Evolutionary conservation across 345 rosid species (phyloP), one percentile per base, ranked within the genome.

Genomic region (Euclidium syriacum): DNA sequence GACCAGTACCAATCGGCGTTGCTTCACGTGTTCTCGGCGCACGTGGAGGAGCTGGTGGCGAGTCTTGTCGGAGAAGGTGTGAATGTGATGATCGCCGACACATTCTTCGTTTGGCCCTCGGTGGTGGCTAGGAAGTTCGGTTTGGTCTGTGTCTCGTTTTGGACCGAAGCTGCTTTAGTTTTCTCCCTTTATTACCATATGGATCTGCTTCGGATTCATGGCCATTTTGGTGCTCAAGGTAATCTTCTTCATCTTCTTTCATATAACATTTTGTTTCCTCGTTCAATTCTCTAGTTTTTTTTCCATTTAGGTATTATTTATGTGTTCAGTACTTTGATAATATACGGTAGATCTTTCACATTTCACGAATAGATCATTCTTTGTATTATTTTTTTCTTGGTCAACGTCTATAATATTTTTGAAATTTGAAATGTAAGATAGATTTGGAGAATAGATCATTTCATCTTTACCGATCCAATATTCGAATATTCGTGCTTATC

Each of bases 111-210:
- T 0, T 85, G 95, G 95, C 80, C 94, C 11, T 82, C 90, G 1
- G 57, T 69, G 75, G 70, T 87, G 23, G 88, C 95, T 0, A 74
- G 56, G 54, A 91, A 85, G 67, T 79, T 77, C 17, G 77, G 84
- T 4, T 77, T 85, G 66, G 71, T 87, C 14, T 64, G 79, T 67
- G 78, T 90, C 30, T 85, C 97, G 1, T 85, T 82, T 62, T 90
- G 97, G 96, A 87, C 94, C 2, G 89, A 90, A 69, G 79, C 96
- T 44, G 95, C 95, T 62, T 49, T 85, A 51, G 96, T 85, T 12
- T 76, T 85, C 6, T 64, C 81, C 15, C 73, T 87, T 4, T 87
- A 87, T 57, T 77, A 85, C 36, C 96, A 87, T 60, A 25, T 84
- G 81, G 86, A 90, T 72, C 86, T 85, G 20, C 84, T 90, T 6